These are phyloP conservation scores for Chloris gayana DNA, from an alignment of 176 grass and related monocot genomes.

Conservation along the genomic window DNA sequence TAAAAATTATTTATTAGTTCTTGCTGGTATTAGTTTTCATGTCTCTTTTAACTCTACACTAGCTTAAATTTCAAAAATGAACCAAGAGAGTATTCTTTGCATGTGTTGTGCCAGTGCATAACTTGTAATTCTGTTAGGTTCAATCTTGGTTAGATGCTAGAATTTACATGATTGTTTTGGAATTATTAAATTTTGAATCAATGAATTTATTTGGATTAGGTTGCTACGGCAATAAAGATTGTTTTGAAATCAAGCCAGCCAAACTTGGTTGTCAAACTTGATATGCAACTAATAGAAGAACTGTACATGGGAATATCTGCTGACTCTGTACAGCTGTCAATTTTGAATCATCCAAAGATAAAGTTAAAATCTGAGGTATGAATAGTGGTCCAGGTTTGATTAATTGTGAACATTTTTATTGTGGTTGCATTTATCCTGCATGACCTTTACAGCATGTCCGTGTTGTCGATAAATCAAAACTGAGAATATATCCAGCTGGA, in stretches of 20 bases:
- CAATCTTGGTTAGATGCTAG: constrained; percentile 4
- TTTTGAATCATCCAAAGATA: constrained; percentile 86
- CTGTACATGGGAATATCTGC: constrained; percentile 68
- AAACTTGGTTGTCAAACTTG: constrained; percentile 73
- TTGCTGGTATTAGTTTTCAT: neutral
- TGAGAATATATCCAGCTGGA: constrained; percentile 84
- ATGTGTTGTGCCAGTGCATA: neutral
- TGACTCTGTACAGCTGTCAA: constrained; percentile 71
- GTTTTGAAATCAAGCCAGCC: constrained; percentile 69
- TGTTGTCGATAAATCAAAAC: constrained; percentile 55
- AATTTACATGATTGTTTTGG: constrained; percentile 3
- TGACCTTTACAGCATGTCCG: constrained; percentile 65
- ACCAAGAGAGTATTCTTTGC: neutral
- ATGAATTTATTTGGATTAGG: constrained; percentile 43
- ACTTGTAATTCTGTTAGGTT: constrained; percentile 29
- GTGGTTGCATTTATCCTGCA: constrained; percentile 9
- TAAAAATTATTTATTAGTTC: constrained; percentile 12
- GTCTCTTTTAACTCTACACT: constrained; percentile 17
- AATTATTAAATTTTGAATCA: constrained; percentile 17
- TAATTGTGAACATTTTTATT: neutral
- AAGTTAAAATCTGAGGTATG: constrained; percentile 90
- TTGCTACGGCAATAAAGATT: constrained; percentile 61
- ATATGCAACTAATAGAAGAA: constrained; percentile 68
- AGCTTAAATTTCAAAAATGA: neutral
- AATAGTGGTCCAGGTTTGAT: constrained; percentile 28